Evolutionary conservation across 2,329 filamentous ascomycete species (phyloP), one percentile per base, ranked within the genome.

Genomic region (Clarireedia hainanense): DNA sequence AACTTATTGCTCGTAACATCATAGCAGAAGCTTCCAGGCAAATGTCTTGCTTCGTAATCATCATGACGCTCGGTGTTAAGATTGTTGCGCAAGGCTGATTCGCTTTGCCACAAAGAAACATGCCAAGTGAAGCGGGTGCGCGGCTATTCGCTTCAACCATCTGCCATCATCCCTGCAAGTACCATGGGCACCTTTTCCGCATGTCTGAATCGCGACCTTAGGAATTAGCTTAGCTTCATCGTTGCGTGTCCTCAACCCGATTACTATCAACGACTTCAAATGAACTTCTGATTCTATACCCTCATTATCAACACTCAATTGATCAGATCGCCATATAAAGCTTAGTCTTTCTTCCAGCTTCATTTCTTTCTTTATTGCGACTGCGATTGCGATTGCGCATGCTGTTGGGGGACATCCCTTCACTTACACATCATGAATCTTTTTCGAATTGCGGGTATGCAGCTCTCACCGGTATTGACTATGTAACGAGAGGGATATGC

Each of bases 401-500:
- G 47, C 36, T 46, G 20, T 4, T 55, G 26, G 49, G 54, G 49
- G 24, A 17, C 24, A 36, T 26, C 54, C 48, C 54, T 52, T 56
- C 17, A 17, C 56, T 65, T 61, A 39, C 43, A 64, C 70, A 79
- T 60, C 64, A 86, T 88, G 84, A 88, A 88, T 74, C 74, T 86
- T 70, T 88, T 88, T 75, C 74, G 84, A 67, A 73, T 88, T 67
- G 69, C 83, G 69, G 84, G 84, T 87, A 74, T 47, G 57, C 34
- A 45, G 20, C 56, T 20, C 45, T 57, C 49, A 17, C 20, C 23
- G 23, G 23, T 9, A 14, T 46, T 14, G 6, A 51, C 15, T 47
- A 37, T 40, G 20, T 20, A 20, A 20, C 34, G 45, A 34, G 24
- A 37, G 42, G 46, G 24, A 37, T 24, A 50, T 34, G n/a, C 34